Percentiles rank a stretch among this genome's conserved stretches.
Evolutionary conservation across 2,329 filamentous ascomycete species (phyloP).

Genomic region (Teratosphaeria destructans): DNA sequence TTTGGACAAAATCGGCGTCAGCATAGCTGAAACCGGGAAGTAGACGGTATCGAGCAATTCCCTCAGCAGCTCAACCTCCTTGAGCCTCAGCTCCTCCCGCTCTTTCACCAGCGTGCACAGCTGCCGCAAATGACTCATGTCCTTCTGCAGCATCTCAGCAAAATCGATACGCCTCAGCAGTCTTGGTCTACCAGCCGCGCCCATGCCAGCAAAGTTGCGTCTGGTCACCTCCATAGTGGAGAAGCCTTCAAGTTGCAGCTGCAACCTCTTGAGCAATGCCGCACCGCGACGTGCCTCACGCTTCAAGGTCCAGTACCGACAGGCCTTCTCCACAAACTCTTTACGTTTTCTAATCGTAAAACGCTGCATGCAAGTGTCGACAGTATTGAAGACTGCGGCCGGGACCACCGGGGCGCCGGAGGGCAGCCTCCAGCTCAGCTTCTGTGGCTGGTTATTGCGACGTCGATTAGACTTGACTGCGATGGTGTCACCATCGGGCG

Average conservation of each 20-base stretch:
- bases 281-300: constrained; percentile 85
- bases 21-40: constrained; percentile 71
- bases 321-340: constrained; percentile 85
- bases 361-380: constrained; percentile 70
- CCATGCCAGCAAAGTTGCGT: constrained; percentile 93
- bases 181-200: constrained; percentile 66
- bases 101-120: constrained; percentile 62
- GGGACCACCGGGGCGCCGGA: constrained; percentile 93
- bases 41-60: constrained; percentile 81
- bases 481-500: constrained; percentile 36
- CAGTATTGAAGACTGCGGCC: constrained; percentile 72
- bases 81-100: constrained; percentile 67
- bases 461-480: constrained; percentile 43
- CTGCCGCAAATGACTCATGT: constrained; percentile 64
- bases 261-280: constrained; percentile 81
- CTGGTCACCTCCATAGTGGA: constrained; percentile 95
- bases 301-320: constrained; percentile 96
- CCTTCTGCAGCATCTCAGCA: constrained; percentile 61
- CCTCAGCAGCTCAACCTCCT: constrained; percentile 64
- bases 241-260: constrained; percentile 91
- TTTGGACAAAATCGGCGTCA: constrained; percentile 69
- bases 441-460: constrained; percentile 45
- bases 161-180: constrained; percentile 81
- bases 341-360: constrained; percentile 82
- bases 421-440: constrained; percentile 79